Base-by-base conservation (phyloP, 1,139 yeast genomes). In the Candida pseudocylindracea region DNA sequence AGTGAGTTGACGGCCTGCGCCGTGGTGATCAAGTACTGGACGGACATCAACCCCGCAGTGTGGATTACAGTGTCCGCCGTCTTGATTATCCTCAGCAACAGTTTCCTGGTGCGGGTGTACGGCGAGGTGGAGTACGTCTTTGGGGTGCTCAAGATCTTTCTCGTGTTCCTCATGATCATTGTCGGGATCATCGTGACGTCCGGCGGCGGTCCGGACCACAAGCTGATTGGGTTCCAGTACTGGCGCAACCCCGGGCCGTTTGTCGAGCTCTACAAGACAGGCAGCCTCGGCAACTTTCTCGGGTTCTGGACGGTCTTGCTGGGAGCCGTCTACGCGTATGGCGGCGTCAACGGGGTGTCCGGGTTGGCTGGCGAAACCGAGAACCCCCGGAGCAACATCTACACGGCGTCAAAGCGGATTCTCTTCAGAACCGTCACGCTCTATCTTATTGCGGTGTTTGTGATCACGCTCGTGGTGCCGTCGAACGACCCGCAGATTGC, bases 241-340 rank as follows among this genome's bases (percentile, higher is more conserved):
- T 85, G 95, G 95, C 70, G 85, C 52, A 57, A 83, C 46, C 94
- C 94, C 3, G 94, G 94, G 34, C 73, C 94, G 2, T 80, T 66
- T 72, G 83, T 80, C 31, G 58, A 57, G 2, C 54, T 60, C 35
- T 54, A 61, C 36, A 42, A 72, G 9, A 61, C 65, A 1, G 91
- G 93, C 2, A 49, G 55, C 20, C 20, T 15, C 20, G 93, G 91
- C 26, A 54, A 49, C 33, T 64, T 65, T 35, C 63, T 44, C 61
- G 60, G 66, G 11, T 50, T 55, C 34, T 64, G 42, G 50, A 64
- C 38, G 53, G 64, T 45, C 29, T 60, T 48, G 8, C 37, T 38
- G 8, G 36, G 42, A 2, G 46, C 50, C 11, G 53, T 50, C 10
- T 49, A 51, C 36, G 45, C 54, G n/a, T 51, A 42, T 36, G 54